Percentiles rank a stretch among this genome's conserved stretches.
These are phyloP conservation scores for Penicillium macrosclerotiorum DNA, from an alignment of 495 filamentous ascomycete genomes.

Conservation along the genomic window DNA sequence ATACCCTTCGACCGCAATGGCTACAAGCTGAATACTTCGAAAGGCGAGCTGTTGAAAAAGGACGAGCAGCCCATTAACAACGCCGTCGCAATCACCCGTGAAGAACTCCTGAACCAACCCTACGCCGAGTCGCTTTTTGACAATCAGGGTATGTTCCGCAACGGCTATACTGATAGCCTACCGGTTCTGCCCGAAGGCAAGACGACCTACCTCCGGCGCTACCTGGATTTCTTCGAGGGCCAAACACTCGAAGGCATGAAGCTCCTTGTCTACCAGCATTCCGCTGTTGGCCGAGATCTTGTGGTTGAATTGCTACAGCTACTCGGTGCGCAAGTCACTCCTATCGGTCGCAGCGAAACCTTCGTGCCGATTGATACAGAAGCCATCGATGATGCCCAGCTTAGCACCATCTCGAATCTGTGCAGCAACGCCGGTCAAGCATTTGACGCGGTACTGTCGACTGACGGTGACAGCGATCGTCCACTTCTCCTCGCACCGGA, in stretches of 20 bases:
- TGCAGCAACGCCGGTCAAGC: slow-evolving; percentile 14
- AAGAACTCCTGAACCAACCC: slow-evolving; percentile 17
- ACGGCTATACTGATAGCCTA: slow-evolving; percentile 3
- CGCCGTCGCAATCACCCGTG: slow-evolving; percentile 14
- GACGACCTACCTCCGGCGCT: slow-evolving; percentile 23
- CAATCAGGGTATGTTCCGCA: slow-evolving; percentile 23
- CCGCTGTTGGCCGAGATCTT: slow-evolving; percentile 26
- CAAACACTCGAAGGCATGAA: slow-evolving; percentile 21
- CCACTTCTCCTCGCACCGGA: slow-evolving; percentile 24
- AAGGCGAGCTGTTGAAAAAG: slow-evolving; percentile 28
- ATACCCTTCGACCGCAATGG: slow-evolving; percentile 34
- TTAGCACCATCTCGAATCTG: slow-evolving; percentile 18
- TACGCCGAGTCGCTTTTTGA: slow-evolving; percentile 25
- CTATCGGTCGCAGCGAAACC: slow-evolving; percentile 25
- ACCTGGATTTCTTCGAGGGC: slow-evolving; percentile 25
- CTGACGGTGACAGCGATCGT: slow-evolving; percentile 29
- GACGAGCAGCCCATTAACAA: slow-evolving; percentile 27
- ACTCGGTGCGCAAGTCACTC: slow-evolving; percentile 20
- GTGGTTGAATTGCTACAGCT: slow-evolving; percentile 18
- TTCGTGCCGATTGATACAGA: slow-evolving; percentile 31
- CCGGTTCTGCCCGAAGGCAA: slow-evolving; percentile 10
- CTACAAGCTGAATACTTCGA: slow-evolving; percentile 29
- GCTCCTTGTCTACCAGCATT: slow-evolving; percentile 29
- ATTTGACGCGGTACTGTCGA: slow-evolving; percentile 25
- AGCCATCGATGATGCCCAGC: slow-evolving; percentile 28